Evolutionary conservation across 768 basidiomycete genomes (phyloP), one percentile per base, ranked within the genome.

Genomic region (Lactarius indigo): DNA sequence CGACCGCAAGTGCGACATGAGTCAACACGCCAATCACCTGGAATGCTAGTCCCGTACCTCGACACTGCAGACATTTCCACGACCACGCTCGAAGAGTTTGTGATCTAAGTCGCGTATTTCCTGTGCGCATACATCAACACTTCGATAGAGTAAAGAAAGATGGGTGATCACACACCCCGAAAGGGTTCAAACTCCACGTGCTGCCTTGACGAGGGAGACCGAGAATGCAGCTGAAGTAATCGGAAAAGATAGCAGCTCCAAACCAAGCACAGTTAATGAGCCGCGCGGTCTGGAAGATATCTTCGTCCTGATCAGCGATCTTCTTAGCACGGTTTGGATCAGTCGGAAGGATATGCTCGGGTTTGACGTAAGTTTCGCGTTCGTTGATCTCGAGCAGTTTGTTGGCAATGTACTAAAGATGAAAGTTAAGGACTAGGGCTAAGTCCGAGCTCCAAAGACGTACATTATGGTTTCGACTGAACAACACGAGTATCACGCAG

Each of bases 391-490:
- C 87, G 61, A 90, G 79, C 2, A 94, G 78, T 71, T 87, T 91
- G 64, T 80, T 80, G 12, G 90, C 91, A 61, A 94, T 92, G 75
- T 90, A 92, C 91, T 95, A 68, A 50, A 17, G 23, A 3, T 5
- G 57, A 37, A 1, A 18, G 52, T 68, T 52, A 42, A 55, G 20
- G 35, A 4, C 5, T 2, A n/a, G 23, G 23, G 59, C 20, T 3
- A 54, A 15, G 30, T 54, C 61, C 8, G 61, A 54, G 2, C 61
- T 59, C 50, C 62, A 37, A 3, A 20, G 15, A 76, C 87, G 68
- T 69, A 92, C 92, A 72, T 92, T 94, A 73, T 94, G 92, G 68
- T 94, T 94, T n/a, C 92, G 83, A 73, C 82, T 91, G 82, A 94
- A 94, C n/a, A 92, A 74, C n/a, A 94, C 83, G 26, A 94, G 81